Percentiles rank a stretch among this genome's conserved stretches.
These are phyloP conservation scores for Trichoderma gamsii DNA, from an alignment of 495 filamentous ascomycete genomes.

Conservation along the genomic window DNA sequence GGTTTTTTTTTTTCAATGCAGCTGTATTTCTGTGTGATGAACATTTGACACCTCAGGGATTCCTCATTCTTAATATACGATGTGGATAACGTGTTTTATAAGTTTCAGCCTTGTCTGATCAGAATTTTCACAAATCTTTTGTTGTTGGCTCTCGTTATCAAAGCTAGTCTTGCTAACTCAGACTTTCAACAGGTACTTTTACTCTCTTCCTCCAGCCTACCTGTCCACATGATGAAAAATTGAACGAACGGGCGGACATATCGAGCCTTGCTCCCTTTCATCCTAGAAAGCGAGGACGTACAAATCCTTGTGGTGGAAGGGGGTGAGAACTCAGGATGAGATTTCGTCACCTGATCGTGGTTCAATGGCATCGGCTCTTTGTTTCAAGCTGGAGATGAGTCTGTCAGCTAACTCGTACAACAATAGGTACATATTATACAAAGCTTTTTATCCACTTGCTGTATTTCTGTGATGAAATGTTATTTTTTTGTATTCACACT, in stretches of 20 bases:
- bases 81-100: constrained; percentile 72
- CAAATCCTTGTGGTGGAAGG: constrained; percentile 74
- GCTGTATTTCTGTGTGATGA: constrained; percentile 67
- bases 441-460: constrained; percentile 20
- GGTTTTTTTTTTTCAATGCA: constrained; percentile 23
- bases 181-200: constrained; percentile 49
- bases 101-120: constrained; percentile 99
- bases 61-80: constrained; percentile 89
- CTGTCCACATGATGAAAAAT: constrained; percentile 69
- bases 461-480: constrained; percentile 40
- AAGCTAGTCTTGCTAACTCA: constrained; percentile 32
- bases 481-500: constrained; percentile 76
- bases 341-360: constrained; percentile 87
- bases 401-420: constrained; percentile 30
- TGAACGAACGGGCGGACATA: constrained; percentile 99
- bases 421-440: constrained; percentile 38
- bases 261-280: constrained; percentile 56
- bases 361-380: constrained; percentile 19
- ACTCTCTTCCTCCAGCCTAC: constrained; percentile 26
- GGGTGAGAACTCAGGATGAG: constrained; percentile 85
- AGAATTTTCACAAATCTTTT: constrained; percentile 21
- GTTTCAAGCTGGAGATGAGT: background rate
- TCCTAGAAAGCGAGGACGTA: constrained; percentile 69
- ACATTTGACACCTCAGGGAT: constrained; percentile 82
- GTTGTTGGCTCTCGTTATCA: constrained; percentile 23